Conservation (phyloP, 78 protist species). For the Dictyostelium intermedium region DNA sequence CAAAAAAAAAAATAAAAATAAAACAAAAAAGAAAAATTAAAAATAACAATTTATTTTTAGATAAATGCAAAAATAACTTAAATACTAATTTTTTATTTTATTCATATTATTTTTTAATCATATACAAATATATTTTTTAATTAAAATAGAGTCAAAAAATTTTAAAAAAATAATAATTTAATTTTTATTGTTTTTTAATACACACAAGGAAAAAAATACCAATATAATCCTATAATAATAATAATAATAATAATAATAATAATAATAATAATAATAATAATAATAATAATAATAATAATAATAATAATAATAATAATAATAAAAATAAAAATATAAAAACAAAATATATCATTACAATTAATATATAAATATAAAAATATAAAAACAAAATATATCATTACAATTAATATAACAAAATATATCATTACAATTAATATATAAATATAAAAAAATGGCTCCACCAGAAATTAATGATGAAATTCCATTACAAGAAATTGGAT, state of each 20-base stretch:
- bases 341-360: background rate
- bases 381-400: background rate
- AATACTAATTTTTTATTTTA: background rate
- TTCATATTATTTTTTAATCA: no score
- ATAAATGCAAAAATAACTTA: background rate
- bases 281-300: no score
- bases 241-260: no score
- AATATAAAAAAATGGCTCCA: background rate
- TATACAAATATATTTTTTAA: no score
- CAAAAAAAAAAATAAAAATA: background rate
- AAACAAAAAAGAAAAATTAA: no score
- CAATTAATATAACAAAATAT: background rate
- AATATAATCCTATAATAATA: no score
- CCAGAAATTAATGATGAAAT: conserved; percentile 3
- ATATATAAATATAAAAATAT: background rate
- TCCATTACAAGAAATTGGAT: background rate
- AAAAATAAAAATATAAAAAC: background rate
- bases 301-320: no score
- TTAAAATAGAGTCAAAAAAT: background rate
- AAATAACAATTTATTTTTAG: no score
- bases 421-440: background rate
- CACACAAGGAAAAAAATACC: no score
- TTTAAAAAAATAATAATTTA: no score
- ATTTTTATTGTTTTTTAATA: no score
- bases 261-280: no score